Base-by-base conservation (phyloP, 2,329 filamentous ascomycete genomes). In the Ceratocystis eucalypticola region DNA sequence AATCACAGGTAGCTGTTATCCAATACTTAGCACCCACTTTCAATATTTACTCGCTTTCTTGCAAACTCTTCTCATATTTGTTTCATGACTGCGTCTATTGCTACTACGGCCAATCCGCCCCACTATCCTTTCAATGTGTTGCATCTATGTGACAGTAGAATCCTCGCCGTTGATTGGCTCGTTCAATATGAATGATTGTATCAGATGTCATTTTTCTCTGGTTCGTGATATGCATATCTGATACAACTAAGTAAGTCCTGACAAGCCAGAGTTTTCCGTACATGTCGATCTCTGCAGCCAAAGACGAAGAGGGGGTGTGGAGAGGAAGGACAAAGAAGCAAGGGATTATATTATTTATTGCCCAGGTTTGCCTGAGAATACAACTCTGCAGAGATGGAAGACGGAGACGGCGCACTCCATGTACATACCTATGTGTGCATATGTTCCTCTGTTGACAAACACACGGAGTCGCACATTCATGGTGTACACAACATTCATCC, bases 141-240 rank as follows among this genome's bases (percentile, higher is more conserved):
- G 50, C 17, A 15, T 55, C 50, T 55, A 55, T 22, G 50, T 25
- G 17, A 30, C 53, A 12, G 22, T 22, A 28, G 17, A 12, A 33
- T 57, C 12, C 8, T n/a, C 53, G 17, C 6, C 20, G 53, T 2
- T 30, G 25, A 57, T 57, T 57, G 53, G 53, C 30, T 17, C 53
- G 53, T 57, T 33, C 28, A 3, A 57, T 33, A 33, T 57, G 6
- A 57, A 5, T 22, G 25, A 33, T 28, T 57, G 53, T 57, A 57
- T 57, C 53, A 57, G 53, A 57, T 30, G 53, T 57, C 53, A 57
- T 28, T 57, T 57, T 57, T 4, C 15, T 28, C 53, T 33, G 53
- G 53, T 57, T 57, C 53, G 53, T 57, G 53, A 57, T 57, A 57
- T 57, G 53, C 53, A 57, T 33, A 30, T 57, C 53, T 57, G 53